A percentile compares a stretch with the other conserved stretches of the same genome.
These are phyloP conservation scores for Glycine soja DNA, from an alignment of 306 rosid genomes.

Conservation along the genomic window DNA sequence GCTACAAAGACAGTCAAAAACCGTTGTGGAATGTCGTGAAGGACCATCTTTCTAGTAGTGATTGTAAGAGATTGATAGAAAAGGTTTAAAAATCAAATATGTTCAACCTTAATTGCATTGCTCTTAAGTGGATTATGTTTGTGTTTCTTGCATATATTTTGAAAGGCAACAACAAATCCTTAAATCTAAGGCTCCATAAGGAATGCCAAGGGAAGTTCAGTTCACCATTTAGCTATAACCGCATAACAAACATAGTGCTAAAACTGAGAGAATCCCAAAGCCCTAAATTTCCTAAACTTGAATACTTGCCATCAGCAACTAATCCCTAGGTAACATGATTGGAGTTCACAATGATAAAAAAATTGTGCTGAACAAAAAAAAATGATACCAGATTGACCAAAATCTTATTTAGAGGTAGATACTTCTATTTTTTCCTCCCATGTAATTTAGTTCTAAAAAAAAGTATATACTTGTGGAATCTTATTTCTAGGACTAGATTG, in stretches of 20 bases:
- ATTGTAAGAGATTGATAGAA: too few species aligned
- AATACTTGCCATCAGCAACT: not conserved
- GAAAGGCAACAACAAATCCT: too few species aligned
- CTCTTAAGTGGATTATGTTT: too few species aligned
- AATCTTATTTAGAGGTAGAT: too few species aligned
- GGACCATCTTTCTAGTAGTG: too few species aligned
- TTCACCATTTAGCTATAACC: conserved; percentile 20
- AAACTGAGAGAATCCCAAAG: not conserved
- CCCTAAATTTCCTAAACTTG: not conserved
- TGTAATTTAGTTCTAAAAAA: not conserved
- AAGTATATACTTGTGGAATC: too few species aligned
- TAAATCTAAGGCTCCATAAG: conserved; percentile 20
- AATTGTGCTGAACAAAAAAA: not conserved
- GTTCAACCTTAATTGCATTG: too few species aligned
- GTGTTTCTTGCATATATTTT: too few species aligned
- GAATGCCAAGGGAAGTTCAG: not conserved
- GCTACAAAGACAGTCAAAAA: too few species aligned
- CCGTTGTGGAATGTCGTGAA: too few species aligned
- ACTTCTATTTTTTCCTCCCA: not conserved
- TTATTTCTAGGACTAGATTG: not conserved
- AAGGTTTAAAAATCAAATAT: too few species aligned
- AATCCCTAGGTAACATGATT: not conserved
- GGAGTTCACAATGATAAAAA: not conserved
- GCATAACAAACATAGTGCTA: not conserved
- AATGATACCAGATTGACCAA: too few species aligned